phyloP scores from a whole-genome alignment of 1,284 basidiomycete species.

The Cryptococcus hybrid region DNA sequence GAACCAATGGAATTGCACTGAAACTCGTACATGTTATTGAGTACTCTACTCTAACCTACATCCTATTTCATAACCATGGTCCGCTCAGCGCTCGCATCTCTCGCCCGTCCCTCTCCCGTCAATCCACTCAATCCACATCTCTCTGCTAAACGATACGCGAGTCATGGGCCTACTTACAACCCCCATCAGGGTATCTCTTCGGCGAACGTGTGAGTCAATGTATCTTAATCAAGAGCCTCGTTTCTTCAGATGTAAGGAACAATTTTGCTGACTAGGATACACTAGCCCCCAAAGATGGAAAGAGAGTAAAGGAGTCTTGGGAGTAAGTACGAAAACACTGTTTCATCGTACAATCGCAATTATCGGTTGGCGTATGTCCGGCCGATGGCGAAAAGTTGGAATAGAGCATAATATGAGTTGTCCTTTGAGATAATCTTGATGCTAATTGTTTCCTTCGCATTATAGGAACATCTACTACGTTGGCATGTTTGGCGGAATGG shows the following conservation, averaged over 20 bases:
- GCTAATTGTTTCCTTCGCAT: not conserved
- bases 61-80: slow-evolving; percentile 1
- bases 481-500: slow-evolving; percentile 89
- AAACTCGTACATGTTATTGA: too few relatives aligned
- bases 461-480: slow-evolving; percentile 67
- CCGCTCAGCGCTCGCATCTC: slow-evolving; percentile 4
- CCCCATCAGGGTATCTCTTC: slow-evolving; percentile 85
- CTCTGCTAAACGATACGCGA: slow-evolving; percentile 50
- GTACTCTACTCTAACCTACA: too few relatives aligned
- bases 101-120: slow-evolving; percentile 7
- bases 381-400: not conserved
- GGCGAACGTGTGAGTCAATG: slow-evolving; percentile 71
- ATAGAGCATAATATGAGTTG: too few relatives aligned
- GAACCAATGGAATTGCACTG: too few relatives aligned
- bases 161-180: slow-evolving; percentile 80
- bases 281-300: slow-evolving; percentile 28
- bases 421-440: too few relatives aligned
- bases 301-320: slow-evolving; percentile 39
- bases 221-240: not conserved
- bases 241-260: not conserved
- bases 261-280: not conserved
- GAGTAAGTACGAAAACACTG: slow-evolving; percentile 33
- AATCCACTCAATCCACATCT: not conserved
- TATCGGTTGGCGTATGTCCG: not conserved
- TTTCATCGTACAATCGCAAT: not conserved